Evolutionary conservation across 1,284 basidiomycete species (phyloP).

Genomic region (Ganoderma multipileum): DNA sequence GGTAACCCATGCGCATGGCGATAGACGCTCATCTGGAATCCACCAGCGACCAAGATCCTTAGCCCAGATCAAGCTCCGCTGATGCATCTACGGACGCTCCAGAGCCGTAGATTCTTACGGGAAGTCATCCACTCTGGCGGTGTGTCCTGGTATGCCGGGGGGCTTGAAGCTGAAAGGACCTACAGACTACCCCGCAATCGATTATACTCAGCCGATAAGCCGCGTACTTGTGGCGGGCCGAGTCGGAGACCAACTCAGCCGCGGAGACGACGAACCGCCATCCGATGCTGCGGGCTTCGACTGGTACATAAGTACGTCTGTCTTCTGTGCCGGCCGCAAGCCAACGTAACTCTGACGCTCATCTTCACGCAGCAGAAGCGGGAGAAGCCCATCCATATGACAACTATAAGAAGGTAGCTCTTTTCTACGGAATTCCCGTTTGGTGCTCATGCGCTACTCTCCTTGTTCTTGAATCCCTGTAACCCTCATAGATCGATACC

Average conservation of each 20-base stretch:
- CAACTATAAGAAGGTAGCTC: neutral
- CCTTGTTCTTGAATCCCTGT: neutral
- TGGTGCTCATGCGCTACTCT: neutral
- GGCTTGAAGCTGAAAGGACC: too few species aligned
- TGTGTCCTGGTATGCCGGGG: neutral
- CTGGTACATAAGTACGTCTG: neutral
- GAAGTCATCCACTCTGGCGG: neutral
- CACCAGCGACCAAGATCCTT: too few species aligned
- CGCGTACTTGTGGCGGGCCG: neutral
- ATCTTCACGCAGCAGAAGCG: neutral
- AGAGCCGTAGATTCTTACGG: neutral
- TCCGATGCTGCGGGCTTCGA: neutral
- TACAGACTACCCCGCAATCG: neutral
- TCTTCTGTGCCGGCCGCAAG: neutral
- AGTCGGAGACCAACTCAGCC: neutral
- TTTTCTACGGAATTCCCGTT: neutral
- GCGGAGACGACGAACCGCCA: neutral
- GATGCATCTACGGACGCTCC: neutral
- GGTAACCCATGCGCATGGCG: neutral
- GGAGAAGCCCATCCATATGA: neutral
- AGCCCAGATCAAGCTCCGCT: neutral
- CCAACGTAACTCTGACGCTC: neutral
- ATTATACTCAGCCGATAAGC: neutral
- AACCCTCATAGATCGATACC: neutral
- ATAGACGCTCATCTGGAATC: too few species aligned